Base-by-base conservation (phyloP, 441 rosid genomes). In the Aleurites moluccanus region DNA sequence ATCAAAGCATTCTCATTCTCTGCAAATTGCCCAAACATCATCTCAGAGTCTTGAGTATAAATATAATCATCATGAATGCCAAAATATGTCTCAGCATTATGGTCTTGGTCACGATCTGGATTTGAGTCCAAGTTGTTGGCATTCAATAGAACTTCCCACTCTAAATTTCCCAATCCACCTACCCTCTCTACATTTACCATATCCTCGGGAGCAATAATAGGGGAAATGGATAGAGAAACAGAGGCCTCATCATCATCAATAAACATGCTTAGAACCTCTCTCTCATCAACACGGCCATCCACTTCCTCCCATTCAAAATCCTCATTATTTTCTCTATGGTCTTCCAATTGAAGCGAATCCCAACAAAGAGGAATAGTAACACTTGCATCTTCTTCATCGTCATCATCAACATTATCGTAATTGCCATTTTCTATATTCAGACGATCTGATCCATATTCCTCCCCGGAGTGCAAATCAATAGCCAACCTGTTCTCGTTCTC, bases 231-330 rank as follows among this genome's bases (percentile, higher is more conserved):
- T 9, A 86, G 56, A 0, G 94, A 85, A 56, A 87, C 84, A 0
- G 92, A 86, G 33, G 83, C 90, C 44, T 82, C 87, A 40, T 83
- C 91, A 52, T 89, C 78, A 69, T 88, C 89, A 23, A 83, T 80
- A 75, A 85, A 85, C 76, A 85, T 80, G 65, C 82, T 91, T 63
- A 85, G 76, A 62, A 85, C 83, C 76, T 94, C 99, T 69, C 93
- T 85, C 74, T 91, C 98, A 61, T 91, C 93, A 13, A 77, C 79
- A 11, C 83, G 75, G 53, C 82, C 88, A 80, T 90, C 92, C 35
- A 94, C 92, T 83, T 94, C 97, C 80, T 91, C 99, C 99, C 99
- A 94, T 81, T 92, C 98, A 42, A 91, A 92, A 57, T 92, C 95
- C 76, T 91, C 98, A 80, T 80, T 81, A 20, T 80, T 73, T 49